phyloP scores from a whole-genome alignment of 768 basidiomycete species.

The Chalciporus pseudorubinellus region DNA sequence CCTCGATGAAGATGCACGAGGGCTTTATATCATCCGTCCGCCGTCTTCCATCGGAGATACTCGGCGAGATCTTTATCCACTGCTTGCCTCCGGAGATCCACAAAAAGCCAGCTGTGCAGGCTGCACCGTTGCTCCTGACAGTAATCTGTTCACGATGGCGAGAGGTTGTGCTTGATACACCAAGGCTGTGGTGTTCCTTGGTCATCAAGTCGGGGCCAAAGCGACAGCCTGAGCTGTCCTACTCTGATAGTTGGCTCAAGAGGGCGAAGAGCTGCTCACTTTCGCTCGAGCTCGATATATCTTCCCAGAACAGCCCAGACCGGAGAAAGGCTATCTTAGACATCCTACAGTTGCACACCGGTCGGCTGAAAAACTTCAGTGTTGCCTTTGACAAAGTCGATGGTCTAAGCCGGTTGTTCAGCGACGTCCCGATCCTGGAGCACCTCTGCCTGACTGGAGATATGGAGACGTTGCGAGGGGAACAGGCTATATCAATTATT shows the following conservation, averaged over 20 bases:
- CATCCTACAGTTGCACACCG: constrained; percentile 15
- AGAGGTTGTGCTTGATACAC: constrained; percentile 35
- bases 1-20: constrained; percentile 19
- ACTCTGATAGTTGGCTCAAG: constrained; percentile 18
- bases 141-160: constrained; percentile 45
- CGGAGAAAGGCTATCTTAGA: constrained; percentile 20
- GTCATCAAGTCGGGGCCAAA: no score
- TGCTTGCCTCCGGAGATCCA: constrained; percentile 28
- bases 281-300: constrained; percentile 19
- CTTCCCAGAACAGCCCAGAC: constrained; percentile 12
- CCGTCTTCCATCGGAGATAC: constrained; percentile 43
- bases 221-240: constrained; percentile 4
- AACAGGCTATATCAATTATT: constrained; percentile 4
- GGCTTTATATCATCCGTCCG: constrained; percentile 31
- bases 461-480: background rate
- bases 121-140: constrained; percentile 40
- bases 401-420: constrained; percentile 10
- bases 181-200: constrained; percentile 49
- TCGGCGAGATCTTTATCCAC: constrained; percentile 44
- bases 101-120: constrained; percentile 19
- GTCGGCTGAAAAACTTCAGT: constrained; percentile 7
- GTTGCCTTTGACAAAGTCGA: constrained; percentile 10
- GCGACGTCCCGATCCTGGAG: constrained; percentile 17
- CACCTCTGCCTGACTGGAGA: constrained; percentile 11
- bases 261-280: constrained; percentile 16